Evolutionary conservation across 2,329 filamentous ascomycete species (phyloP).

Genomic region (Botryotinia narcissicola): DNA sequence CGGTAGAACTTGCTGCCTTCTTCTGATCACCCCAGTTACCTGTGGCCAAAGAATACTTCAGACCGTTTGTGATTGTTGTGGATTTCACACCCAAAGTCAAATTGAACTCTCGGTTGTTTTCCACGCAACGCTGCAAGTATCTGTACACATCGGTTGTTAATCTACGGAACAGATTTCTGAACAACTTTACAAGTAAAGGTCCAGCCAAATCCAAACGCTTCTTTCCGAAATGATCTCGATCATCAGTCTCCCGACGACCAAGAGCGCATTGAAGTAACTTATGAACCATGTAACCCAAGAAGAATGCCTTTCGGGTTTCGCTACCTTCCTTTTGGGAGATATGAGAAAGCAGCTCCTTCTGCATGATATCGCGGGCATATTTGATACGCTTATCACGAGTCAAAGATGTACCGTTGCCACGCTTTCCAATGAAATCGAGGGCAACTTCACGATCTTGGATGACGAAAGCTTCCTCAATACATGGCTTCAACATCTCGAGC

Average conservation of each 20-base stretch:
- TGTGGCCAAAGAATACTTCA: constrained; percentile 95
- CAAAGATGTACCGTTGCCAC: constrained; percentile 73
- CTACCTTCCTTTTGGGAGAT: constrained; percentile 94
- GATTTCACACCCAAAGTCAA: constrained; percentile 88
- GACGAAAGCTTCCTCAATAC: constrained; percentile 93
- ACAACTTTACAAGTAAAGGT: constrained; percentile 91
- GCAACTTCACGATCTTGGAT: constrained; percentile 95
- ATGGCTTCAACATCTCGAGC: constrained; percentile 95
- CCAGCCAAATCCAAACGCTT: constrained; percentile 95
- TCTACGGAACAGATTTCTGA: constrained; percentile 86
- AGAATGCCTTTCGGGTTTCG: constrained; percentile 95
- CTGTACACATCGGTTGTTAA: constrained; percentile 88
- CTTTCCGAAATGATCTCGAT: constrained; percentile 98
- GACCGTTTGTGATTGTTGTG: constrained; percentile 83
- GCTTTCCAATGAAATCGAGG: constrained; percentile 91
- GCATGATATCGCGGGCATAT: constrained; percentile 89
- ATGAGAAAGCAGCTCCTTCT: constrained; percentile 94
- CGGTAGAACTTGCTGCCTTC: constrained; percentile 91
- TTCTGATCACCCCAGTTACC: constrained; percentile 99
- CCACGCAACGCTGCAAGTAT: constrained; percentile 89
- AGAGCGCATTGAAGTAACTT: constrained; percentile 90
- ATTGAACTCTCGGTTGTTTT: constrained; percentile 85
- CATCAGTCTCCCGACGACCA: constrained; percentile 89
- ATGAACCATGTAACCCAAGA: constrained; percentile 98
- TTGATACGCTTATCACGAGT: constrained; percentile 85